Evolutionary conservation across 352 stramenopile species (phyloP), one percentile per base, ranked within the genome.

Genomic region (Pythium graminicola): DNA sequence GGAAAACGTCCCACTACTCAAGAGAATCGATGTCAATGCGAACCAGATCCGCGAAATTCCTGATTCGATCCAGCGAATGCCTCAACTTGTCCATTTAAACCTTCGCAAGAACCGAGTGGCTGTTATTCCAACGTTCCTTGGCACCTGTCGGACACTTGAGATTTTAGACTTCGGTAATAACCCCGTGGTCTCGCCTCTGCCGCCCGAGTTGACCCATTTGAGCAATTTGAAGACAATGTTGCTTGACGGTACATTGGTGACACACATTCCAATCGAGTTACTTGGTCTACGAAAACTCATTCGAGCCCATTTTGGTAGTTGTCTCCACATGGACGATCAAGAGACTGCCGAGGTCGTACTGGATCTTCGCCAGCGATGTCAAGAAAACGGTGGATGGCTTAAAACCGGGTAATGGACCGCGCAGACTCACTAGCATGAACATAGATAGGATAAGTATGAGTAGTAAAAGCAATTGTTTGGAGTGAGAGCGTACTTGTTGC

Each of bases 21-120:
- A 82, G 44, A 90, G 84, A 61, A 74, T 94, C 8, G 83, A 94
- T 46, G 65, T 85, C 27, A 87, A 80, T 47, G 85, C 66, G 35
- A 93, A 94, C 56, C 62, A 64, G 32, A 80, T 93, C 51, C 35
- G 52, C 1, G 42, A 58, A 6, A 62, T 91, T 5, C 77, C 83
- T 4, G 33, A 60, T 11, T 69, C 57, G 24, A 63, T 93, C 14
- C 54, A 73, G 44, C 64, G 70, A 42, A 80, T 93, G 69, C 62
- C 65, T 19, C 60, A 74, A 20, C 73, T 93, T 11, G 64, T 64
- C 26, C 69, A 90, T 56, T 45, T 93, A 6, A 88, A 79, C 33
- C 54, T 92, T 31, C 69, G 77, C 28, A 76, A 76, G 44, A 89
- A 89, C 50, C 50, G 69, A 13, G 48, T 94, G 19, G 62, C 54